Base-by-base conservation (phyloP, 805 yeast species). In the Sugiyamaella smithiae region DNA sequence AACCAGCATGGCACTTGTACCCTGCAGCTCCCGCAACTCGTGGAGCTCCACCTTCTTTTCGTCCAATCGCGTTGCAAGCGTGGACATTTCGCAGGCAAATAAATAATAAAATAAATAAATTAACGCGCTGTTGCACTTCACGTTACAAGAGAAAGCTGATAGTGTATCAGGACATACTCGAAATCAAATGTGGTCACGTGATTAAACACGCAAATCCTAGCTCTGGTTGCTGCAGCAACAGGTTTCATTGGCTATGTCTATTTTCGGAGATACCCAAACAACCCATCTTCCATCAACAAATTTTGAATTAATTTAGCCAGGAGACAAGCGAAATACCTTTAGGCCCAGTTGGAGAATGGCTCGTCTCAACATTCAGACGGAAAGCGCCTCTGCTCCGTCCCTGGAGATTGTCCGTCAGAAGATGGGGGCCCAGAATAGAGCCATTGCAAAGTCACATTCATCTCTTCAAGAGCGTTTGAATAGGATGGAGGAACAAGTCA, bases 41-140 rank as follows among this genome's bases (percentile, higher is more conserved):
- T 69, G 75, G 14, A 83, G 71, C 52, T 82, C 87, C 17, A 68
- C 68, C 45, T 69, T 60, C 55, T 81, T 81, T 43, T 76, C 79
- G 3, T 54, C 54, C 25, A 68, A 63, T 37, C 65, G 56, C 28
- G 56, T 58, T 7, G 65, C 66, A 4, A 71, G 53, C 16, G 66
- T 56, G 64, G 44, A 40, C 43, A 40, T 40, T 3, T 3, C 8
- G 6, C 33, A 5, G 14, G 8, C 33, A 35, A 35, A 20, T 14
- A 4, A 7, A 35, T 8, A 32, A 16, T 14, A 14, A 35, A 35
- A 35, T 35, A 16, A 16, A 35, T n/a, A 35, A 14, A 5, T 6
- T 26, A n/a, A n/a, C n/a, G n/a, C n/a, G n/a, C n/a, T n/a, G n/a
- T n/a, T n/a, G n/a, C n/a, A n/a, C n/a, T n/a, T n/a, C n/a, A n/a